Evolutionary conservation across 148 eudicot genomes (phyloP), one percentile per base, ranked within the genome.

Genomic region (Bassia scoparia): DNA sequence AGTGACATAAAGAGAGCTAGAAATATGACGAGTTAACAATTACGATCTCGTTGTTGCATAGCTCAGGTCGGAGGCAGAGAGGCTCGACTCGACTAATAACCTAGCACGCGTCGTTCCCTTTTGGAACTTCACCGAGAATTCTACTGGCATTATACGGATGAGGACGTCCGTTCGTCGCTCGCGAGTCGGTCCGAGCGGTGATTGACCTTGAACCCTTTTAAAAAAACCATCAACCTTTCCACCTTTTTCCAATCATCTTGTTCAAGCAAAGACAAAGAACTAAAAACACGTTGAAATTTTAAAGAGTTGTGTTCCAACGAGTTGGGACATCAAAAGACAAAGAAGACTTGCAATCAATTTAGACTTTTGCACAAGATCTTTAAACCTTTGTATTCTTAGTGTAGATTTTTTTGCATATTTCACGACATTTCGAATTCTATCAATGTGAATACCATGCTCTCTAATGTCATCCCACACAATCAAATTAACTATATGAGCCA

Each of bases 271-370:
- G 21, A 20, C n/a, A 24, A 23, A 20, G 20, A n/a, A 20, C 58
- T 1, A 54, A n/a, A 54, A n/a, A 54, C 59, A 54, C 26, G 59
- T n/a, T 54, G 59, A 54, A 54, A 54, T 54, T 54, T 54, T 11
- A 54, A 54, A 20, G 59, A 0, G 72, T 52, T 2, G 41, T 44
- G 16, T 52, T 69, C 71, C 59, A 48, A 17, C 60, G 7, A 69
- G 59, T 68, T 5, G 44, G 15, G 0, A 69, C 60, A 69, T 69
- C 72, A 50, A 69, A 35, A 15, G 43, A 49, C 60, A 69, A 69
- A 33, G 41, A 69, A 27, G 15, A 3, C 20, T 49, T 69, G 41
- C 43, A 17, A 7, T 69, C 61, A 6, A 52, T 69, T 1, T 31
- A 29, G 9, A 23, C 13, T 15, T 21, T 38, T 33, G 29, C 2